Conservation (phyloP, 2,329 filamentous ascomycete genomes). For the Trichophyton rubrum region DNA sequence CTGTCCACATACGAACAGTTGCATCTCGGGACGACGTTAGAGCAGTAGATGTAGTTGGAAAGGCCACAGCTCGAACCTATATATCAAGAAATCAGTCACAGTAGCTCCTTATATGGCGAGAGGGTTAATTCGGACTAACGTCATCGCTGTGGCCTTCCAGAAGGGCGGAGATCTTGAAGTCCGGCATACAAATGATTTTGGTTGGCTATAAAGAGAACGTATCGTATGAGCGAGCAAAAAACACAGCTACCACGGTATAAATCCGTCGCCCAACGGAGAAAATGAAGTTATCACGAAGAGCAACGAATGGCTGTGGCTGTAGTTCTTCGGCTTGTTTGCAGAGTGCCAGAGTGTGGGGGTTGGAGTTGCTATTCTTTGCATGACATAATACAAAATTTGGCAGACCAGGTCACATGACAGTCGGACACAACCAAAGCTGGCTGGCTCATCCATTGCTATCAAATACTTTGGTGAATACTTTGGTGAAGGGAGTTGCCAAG, state of each 20-base stretch:
- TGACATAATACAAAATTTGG: neutral
- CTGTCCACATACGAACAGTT: conserved; percentile 77
- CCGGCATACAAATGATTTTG: conserved; percentile 45
- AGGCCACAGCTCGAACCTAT: conserved; percentile 77
- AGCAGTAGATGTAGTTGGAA: conserved; percentile 58
- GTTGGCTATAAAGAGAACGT: neutral
- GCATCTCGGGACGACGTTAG: conserved; percentile 85
- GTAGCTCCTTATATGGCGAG: conserved; percentile 11
- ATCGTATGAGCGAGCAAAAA: neutral
- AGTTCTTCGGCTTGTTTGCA: neutral
- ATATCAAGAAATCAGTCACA: conserved; percentile 8
- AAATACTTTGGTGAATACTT: too few species aligned
- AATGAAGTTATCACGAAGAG: neutral
- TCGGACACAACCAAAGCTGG: neutral
- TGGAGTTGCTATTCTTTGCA: neutral
- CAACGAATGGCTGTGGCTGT: neutral
- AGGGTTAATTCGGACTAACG: conserved; percentile 44
- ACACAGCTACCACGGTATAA: neutral
- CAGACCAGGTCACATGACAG: neutral
- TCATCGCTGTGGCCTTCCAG: conserved; percentile 85
- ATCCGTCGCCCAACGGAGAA: neutral
- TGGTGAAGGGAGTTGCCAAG: too few species aligned
- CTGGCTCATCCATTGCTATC: too few species aligned
- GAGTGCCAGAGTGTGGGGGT: neutral
- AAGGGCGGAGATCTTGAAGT: conserved; percentile 88